A percentile compares a stretch with the other conserved stretches of the same genome.
Evolutionary conservation across 2,329 filamentous ascomycete genomes (phyloP).

Genomic region (Dothideomycetidae sp.): DNA sequence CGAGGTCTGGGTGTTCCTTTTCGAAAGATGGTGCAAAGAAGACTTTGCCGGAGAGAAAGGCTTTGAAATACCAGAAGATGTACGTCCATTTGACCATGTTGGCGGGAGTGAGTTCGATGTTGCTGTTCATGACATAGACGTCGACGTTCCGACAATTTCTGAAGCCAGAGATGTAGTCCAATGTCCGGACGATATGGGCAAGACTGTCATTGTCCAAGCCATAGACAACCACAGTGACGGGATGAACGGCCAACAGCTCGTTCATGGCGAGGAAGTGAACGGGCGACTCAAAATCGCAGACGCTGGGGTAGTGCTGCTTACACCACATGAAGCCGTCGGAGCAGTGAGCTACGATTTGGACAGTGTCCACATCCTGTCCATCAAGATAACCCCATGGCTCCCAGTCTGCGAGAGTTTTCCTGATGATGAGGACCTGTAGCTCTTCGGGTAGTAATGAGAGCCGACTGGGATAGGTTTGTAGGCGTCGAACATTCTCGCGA

Average conservation of each 20-base stretch:
- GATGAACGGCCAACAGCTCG: background rate
- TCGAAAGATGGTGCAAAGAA: background rate
- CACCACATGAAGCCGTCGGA: background rate
- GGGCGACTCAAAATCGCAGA: background rate
- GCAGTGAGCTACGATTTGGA: background rate
- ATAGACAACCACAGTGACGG: background rate
- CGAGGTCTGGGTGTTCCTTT: background rate
- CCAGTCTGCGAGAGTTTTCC: too few species aligned
- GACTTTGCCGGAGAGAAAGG: background rate
- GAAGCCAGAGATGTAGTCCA: background rate
- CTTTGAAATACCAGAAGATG: too few species aligned
- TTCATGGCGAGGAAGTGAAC: background rate
- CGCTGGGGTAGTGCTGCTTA: background rate
- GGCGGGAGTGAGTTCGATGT: background rate
- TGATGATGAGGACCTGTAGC: too few species aligned
- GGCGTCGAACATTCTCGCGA: too few species aligned
- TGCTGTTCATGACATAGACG: slow-evolving; percentile 1
- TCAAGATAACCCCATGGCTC: too few species aligned
- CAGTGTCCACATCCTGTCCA: too few species aligned
- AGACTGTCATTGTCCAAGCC: slow-evolving; percentile 6
- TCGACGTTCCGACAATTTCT: slow-evolving; percentile 1
- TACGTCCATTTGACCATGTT: slow-evolving; percentile 6
- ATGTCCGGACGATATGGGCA: background rate
- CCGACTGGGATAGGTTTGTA: too few species aligned
- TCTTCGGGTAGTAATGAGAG: too few species aligned